Evolutionary conservation across 2,329 filamentous ascomycete species (phyloP).

Genomic region (Rutstroemia sp.): DNA sequence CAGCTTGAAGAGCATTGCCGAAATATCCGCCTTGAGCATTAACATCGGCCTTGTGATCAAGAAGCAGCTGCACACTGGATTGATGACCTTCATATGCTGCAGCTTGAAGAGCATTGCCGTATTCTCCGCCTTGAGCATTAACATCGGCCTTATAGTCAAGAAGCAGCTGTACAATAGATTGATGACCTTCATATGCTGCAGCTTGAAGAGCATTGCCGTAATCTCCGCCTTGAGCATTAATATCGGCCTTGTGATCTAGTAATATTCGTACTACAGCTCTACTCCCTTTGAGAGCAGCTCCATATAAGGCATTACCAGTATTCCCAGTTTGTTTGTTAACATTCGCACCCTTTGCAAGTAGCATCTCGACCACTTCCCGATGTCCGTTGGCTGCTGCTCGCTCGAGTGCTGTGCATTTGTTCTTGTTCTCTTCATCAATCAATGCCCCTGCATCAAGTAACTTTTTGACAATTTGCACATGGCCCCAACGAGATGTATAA

Average conservation of each 20-base stretch:
- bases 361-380: slow-evolving; percentile 24
- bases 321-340: slow-evolving; percentile 14
- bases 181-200: too few relatives aligned
- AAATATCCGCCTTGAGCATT: too few relatives aligned
- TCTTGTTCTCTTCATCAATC: slow-evolving; percentile 7
- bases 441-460: slow-evolving; percentile 14
- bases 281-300: slow-evolving; percentile 8
- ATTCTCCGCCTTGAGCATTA: too few relatives aligned
- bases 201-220: too few relatives aligned
- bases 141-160: too few relatives aligned
- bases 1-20: too few relatives aligned
- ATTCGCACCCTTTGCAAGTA: slow-evolving; percentile 25
- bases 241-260: background rate
- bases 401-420: slow-evolving; percentile 7
- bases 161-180: too few relatives aligned
- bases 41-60: too few relatives aligned
- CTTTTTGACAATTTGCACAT: slow-evolving; percentile 11
- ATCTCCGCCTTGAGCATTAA: too few relatives aligned
- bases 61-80: too few relatives aligned
- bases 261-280: slow-evolving; percentile 6
- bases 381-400: slow-evolving; percentile 16
- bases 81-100: too few relatives aligned
- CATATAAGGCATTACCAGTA: slow-evolving; percentile 14
- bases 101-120: too few relatives aligned
- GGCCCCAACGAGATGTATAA: slow-evolving; percentile 8